Percentiles rank a stretch among this genome's conserved stretches.
These are phyloP conservation scores for Stygiomarasmius scandens DNA, from an alignment of 1,284 basidiomycete species.

Conservation along the genomic window DNA sequence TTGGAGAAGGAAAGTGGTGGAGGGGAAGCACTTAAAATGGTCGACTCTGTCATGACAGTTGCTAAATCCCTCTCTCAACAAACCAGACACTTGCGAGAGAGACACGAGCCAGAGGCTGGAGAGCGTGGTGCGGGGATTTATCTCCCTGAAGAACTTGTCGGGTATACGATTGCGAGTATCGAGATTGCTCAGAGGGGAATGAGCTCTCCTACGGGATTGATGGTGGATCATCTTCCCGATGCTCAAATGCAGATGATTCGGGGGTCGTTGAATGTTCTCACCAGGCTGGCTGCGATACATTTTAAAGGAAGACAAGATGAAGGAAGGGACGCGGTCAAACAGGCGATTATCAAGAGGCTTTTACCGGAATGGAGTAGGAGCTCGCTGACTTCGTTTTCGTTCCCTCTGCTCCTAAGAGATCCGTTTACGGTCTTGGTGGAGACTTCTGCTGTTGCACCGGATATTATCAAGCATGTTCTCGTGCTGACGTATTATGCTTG, in stretches of 20 bases:
- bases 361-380: slow-evolving; percentile 90
- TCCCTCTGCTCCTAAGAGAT: slow-evolving; percentile 83
- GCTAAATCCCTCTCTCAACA: slow-evolving; percentile 74
- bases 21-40: slow-evolving; percentile 70
- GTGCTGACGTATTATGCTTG: slow-evolving; percentile 88
- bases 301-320: slow-evolving; percentile 71
- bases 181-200: slow-evolving; percentile 82
- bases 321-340: slow-evolving; percentile 71
- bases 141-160: slow-evolving; percentile 88
- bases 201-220: slow-evolving; percentile 48
- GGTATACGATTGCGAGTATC: slow-evolving; percentile 82
- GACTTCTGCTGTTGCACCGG: slow-evolving; percentile 85
- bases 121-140: slow-evolving; percentile 82
- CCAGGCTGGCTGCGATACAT: slow-evolving; percentile 67
- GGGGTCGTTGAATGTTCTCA: slow-evolving; percentile 71
- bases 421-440: slow-evolving; percentile 89
- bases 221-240: slow-evolving; percentile 80
- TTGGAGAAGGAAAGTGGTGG: slow-evolving; percentile 56
- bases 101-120: slow-evolving; percentile 69
- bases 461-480: slow-evolving; percentile 84
- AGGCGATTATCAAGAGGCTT: slow-evolving; percentile 86
- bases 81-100: slow-evolving; percentile 72
- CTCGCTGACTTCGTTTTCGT: slow-evolving; percentile 70
- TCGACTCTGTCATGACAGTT: slow-evolving; percentile 75
- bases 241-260: slow-evolving; percentile 78